Percentiles rank a stretch among this genome's conserved stretches.
phyloP scores from a whole-genome alignment of 306 rosid species.

The Inga laurina region DNA sequence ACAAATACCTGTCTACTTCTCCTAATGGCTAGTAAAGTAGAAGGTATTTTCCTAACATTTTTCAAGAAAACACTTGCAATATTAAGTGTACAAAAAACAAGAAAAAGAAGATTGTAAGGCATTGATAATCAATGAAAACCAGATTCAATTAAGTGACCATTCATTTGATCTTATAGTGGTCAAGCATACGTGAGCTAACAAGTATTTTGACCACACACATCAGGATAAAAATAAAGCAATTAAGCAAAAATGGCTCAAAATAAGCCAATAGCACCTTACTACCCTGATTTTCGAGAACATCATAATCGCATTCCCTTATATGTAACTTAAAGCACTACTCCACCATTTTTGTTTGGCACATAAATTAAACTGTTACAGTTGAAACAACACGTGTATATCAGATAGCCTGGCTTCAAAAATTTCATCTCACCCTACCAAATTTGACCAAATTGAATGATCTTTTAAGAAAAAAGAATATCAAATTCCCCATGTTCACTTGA shows the following conservation, averaged over 20 bases:
- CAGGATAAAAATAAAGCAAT: not conserved
- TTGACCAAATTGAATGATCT: not conserved
- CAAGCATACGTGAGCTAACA: not conserved
- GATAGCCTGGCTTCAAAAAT: not conserved
- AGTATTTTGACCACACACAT: not conserved
- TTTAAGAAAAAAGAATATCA: not conserved
- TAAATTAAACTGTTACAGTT: not conserved
- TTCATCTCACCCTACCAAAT: not conserved
- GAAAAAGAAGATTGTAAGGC: constrained; percentile 4
- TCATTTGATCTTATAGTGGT: constrained; percentile 2
- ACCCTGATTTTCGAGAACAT: not conserved
- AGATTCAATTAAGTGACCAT: constrained; percentile 10
- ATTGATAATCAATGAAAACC: constrained; percentile 8
- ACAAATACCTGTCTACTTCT: not conserved
- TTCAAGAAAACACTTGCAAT: not conserved
- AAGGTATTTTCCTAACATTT: constrained; percentile 11
- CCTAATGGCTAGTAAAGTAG: not conserved
- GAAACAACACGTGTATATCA: not conserved
- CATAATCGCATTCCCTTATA: not conserved
- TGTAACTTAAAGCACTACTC: not conserved
- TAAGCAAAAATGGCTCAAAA: not conserved
- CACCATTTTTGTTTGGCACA: not conserved
- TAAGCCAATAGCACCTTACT: not conserved
- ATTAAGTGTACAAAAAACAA: not conserved
- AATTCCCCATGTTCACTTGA: not conserved